Evolutionary conservation across 306 rosid genomes (phyloP), one percentile per base, ranked within the genome.

Genomic region (Lathyrus oleraceus): DNA sequence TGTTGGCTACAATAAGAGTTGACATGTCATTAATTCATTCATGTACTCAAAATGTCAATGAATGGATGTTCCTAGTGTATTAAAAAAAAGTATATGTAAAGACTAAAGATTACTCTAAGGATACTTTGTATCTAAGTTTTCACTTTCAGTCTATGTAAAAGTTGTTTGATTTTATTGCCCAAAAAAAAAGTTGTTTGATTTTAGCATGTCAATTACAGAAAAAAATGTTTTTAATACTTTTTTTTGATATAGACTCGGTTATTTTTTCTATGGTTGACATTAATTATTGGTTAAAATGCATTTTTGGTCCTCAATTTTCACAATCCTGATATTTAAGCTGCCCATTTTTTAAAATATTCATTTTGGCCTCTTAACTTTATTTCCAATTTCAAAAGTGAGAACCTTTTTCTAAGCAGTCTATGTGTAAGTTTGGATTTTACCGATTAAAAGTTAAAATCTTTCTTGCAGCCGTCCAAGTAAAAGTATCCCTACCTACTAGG

Each of bases 1-100:
- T 7, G 69, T 70, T 27, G 58, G 65, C 27, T 60, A 36, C 56
- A 60, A 61, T 57, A 28, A 65, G 19, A 16, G 73, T 66, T 78
- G 78, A 78, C 44, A 60, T 39, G 49, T 58, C 17, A 58, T 45
- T 54, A 28, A 53, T 53, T 73, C 56, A 51, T 47, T 73, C 56
- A 38, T 47, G 25, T 15, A 36, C 0, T 42, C 8, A 40, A 39
- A 62, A 62, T 39, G 17, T 19, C 49, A 10, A 36, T 61, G 47
- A 16, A 36, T 36, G 15, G 16, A 16, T 16, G 28, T 35, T 10
- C 66, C 19, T 20, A 53, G 30, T 21, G 10, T 14, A 53, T 11
- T 4, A 21, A 8, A 21, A 8, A 49, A 9, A 49, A 9, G 3
- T 49, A 1, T 51, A 12, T 54, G 36, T 12, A 13, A 25, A 54